Conservation (phyloP, 2,329 filamentous ascomycete species). For the Knufia petricola region DNA sequence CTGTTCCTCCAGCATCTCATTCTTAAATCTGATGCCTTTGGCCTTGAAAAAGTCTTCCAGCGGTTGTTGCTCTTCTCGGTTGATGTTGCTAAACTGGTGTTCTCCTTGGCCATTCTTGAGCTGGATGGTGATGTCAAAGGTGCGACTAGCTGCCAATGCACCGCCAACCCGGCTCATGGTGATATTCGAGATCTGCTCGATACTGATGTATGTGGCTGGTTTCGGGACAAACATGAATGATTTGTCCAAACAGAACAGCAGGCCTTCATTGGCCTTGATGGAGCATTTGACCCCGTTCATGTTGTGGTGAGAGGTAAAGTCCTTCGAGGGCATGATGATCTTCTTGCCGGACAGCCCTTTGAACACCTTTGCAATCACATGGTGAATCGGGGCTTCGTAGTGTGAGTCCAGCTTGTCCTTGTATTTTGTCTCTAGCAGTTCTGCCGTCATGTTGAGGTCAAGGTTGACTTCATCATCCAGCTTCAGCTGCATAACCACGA, state of each 20-base stretch:
- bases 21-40: constrained; percentile 92
- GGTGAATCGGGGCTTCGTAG: constrained; percentile 88
- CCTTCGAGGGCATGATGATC: constrained; percentile 84
- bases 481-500: constrained; percentile 98
- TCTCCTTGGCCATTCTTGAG: constrained; percentile 81
- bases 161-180: constrained; percentile 95
- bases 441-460: constrained; percentile 88
- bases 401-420: constrained; percentile 78
- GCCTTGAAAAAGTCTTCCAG: constrained; percentile 97
- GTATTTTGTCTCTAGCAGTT: constrained; percentile 59
- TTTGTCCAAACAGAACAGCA: constrained; percentile 94
- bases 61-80: constrained; percentile 90
- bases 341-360: constrained; percentile 89
- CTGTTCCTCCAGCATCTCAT: constrained; percentile 90
- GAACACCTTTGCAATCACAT: constrained; percentile 93
- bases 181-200: constrained; percentile 83
- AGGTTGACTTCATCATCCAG: constrained; percentile 94
- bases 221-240: constrained; percentile 99
- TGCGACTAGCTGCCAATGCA: constrained; percentile 84
- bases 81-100: constrained; percentile 98
- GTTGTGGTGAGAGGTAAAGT: constrained; percentile 81
- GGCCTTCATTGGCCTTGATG: constrained; percentile 99
- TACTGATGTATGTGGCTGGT: constrained; percentile 91
- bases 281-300: constrained; percentile 97
- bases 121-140: constrained; percentile 90